Evolutionary conservation across 2,329 filamentous ascomycete species (phyloP).

Genomic region (Phaeosphaeriaceae sp.): DNA sequence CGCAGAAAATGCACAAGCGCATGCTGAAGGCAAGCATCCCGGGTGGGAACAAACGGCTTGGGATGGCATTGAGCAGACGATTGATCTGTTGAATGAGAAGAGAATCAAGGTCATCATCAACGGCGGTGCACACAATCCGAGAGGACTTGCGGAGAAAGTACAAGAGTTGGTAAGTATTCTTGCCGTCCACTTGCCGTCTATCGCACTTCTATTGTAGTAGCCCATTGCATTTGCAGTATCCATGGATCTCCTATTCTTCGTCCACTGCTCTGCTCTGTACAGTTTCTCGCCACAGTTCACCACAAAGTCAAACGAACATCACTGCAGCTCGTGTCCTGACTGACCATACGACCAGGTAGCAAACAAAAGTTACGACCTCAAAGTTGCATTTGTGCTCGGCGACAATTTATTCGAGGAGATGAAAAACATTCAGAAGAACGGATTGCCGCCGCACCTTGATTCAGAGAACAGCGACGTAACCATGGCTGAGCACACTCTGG

Average conservation of each 20-base stretch:
- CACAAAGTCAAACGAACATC: no score
- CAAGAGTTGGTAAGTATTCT: constrained; percentile 44
- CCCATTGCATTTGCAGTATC: background rate
- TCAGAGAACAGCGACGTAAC: constrained; percentile 47
- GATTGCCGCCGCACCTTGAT: constrained; percentile 53
- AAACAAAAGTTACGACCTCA: constrained; percentile 46
- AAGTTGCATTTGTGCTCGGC: constrained; percentile 55
- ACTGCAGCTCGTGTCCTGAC: background rate
- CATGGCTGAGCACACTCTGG: constrained; percentile 46
- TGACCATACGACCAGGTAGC: constrained; percentile 32
- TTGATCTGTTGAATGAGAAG: constrained; percentile 56
- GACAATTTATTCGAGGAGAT: constrained; percentile 53
- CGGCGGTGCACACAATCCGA: constrained; percentile 63
- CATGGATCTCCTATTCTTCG: no score
- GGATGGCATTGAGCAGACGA: constrained; percentile 56
- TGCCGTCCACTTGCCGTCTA: background rate
- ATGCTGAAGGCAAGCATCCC: constrained; percentile 49
- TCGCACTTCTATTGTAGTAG: background rate
- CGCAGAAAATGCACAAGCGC: constrained; percentile 54
- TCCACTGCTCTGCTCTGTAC: no score
- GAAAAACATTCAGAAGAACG: constrained; percentile 39
- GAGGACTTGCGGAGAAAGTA: constrained; percentile 57
- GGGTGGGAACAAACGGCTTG: constrained; percentile 58
- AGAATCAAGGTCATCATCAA: constrained; percentile 64
- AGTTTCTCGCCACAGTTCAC: no score